Evolutionary conservation across 345 rosid genomes (phyloP).

Genomic region (Syzygium aqueum): DNA sequence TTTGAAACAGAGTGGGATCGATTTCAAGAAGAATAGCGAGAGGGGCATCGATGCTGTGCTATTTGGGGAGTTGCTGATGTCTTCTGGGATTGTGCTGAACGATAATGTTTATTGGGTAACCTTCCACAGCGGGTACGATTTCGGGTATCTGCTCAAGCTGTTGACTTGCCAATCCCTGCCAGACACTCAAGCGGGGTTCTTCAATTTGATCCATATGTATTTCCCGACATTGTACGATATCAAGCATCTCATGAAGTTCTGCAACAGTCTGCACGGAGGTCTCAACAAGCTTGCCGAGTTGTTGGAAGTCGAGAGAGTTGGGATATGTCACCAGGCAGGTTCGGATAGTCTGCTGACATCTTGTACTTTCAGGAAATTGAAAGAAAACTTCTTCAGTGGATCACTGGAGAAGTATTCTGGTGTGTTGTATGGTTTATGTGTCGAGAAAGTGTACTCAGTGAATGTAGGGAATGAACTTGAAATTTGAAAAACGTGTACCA

Average conservation of each 20-base stretch:
- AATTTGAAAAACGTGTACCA: not conserved
- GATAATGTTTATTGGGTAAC: conserved; percentile 83
- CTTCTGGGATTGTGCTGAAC: conserved; percentile 79
- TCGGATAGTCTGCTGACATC: conserved; percentile 90
- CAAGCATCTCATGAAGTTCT: conserved; percentile 83
- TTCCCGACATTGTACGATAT: conserved; percentile 75
- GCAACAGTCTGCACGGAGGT: conserved; percentile 86
- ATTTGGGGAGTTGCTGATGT: conserved; percentile 78
- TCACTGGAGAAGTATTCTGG: conserved; percentile 71
- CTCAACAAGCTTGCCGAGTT: conserved; percentile 80
- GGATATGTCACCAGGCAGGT: conserved; percentile 86
- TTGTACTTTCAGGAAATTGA: conserved; percentile 76
- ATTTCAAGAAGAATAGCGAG: conserved; percentile 51
- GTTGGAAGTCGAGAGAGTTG: conserved; percentile 79
- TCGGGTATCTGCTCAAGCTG: conserved; percentile 81
- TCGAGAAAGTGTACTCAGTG: conserved; percentile 42
- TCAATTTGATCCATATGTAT: conserved; percentile 51
- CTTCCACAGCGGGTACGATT: conserved; percentile 92
- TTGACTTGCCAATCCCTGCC: conserved; percentile 65
- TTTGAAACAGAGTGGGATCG: conserved; percentile 65
- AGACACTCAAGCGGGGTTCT: conserved; percentile 46
- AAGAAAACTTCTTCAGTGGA: conserved; percentile 69
- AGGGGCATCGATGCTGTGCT: conserved; percentile 50
- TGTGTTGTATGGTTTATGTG: conserved; percentile 89
- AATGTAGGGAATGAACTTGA: not conserved